Evolutionary conservation across 228 moss, liverwort and hornwort species (phyloP), one percentile per base, ranked within the genome.

Genomic region (Sphagnum magellanicum): DNA sequence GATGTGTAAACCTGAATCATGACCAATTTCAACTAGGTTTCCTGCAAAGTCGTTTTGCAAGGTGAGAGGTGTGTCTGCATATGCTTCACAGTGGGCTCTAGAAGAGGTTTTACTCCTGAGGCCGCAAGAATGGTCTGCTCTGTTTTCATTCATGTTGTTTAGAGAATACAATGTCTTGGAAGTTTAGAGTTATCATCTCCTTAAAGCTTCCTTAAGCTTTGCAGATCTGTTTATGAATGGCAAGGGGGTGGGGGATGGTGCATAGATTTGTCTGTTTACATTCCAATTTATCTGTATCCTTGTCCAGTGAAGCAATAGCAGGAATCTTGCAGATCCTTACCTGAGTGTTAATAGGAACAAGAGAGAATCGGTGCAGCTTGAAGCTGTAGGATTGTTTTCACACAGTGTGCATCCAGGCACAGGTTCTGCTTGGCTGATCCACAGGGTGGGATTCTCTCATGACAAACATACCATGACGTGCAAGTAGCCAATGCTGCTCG

Each of bases 41-140:
- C 77, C 82, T 78, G 77, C 67, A 76, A 75, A 80, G 75, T 73
- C 75, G 78, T 69, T 75, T 65, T 82, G 73, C 82, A 80, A 75
- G 61, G 77, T 77, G 79, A 75, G 71, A 74, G 49, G 66, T 73
- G 80, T 66, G 63, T 79, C 66, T 71, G 66, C 66, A 66, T 78
- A 16, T 32, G 32, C 74, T 72, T 77, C 72, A 77, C 74, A 73
- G 66, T 65, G 70, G 73, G 72, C 67, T 79, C 57, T 74, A 62
- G 66, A 74, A 73, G 79, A 76, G 79, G 71, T 73, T 63, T 77
- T 32, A 73, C 75, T 77, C 68, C 66, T 59, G 71, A 75, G 68
- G 77, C 70, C 77, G 81, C 74, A 15, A 72, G 63, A 32, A 32
- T 32, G 75, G 77, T 77, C 80, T 86, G 75, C 67, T 63, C 70